phyloP scores from a whole-genome alignment of 257 asterid species.

The Jacaranda mimosifolia region DNA sequence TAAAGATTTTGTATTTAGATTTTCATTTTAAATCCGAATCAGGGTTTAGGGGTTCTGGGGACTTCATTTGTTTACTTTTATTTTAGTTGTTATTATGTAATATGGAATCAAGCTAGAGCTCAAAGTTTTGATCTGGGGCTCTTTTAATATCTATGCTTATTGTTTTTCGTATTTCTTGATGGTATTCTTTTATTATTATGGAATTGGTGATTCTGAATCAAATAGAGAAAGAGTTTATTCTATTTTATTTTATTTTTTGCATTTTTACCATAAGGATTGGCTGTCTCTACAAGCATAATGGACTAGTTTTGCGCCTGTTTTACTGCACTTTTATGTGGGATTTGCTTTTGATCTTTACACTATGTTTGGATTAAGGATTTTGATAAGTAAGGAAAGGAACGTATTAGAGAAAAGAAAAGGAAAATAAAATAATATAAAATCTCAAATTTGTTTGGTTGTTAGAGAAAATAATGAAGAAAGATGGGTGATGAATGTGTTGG shows the following conservation, averaged over 20 bases:
- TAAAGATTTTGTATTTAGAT: neutral
- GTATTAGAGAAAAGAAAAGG: too few relatives aligned
- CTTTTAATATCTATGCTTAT: neutral
- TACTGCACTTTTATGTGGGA: neutral
- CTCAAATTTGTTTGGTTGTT: too few relatives aligned
- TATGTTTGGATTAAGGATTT: too few relatives aligned
- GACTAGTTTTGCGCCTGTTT: neutral
- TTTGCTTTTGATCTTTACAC: too few relatives aligned
- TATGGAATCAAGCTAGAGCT: neutral
- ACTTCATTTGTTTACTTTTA: neutral
- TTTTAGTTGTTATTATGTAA: neutral
- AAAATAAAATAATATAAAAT: too few relatives aligned
- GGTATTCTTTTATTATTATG: neutral
- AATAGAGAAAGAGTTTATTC: neutral
- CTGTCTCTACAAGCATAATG: neutral
- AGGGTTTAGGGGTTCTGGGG: conserved; percentile 34
- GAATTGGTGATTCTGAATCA: neutral
- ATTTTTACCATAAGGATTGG: conserved; percentile 4
- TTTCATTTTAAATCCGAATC: conserved; percentile 6
- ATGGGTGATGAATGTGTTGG: too few relatives aligned
- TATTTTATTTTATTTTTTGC: conserved; percentile 12
- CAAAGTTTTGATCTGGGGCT: neutral
- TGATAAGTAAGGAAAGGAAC: too few relatives aligned
- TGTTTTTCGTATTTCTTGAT: conserved; percentile 2
- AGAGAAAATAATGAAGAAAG: too few relatives aligned